Percentiles rank a stretch among this genome's conserved stretches.
Evolutionary conservation across 257 asterid genomes (phyloP).

Genomic region (Henckelia pumila): DNA sequence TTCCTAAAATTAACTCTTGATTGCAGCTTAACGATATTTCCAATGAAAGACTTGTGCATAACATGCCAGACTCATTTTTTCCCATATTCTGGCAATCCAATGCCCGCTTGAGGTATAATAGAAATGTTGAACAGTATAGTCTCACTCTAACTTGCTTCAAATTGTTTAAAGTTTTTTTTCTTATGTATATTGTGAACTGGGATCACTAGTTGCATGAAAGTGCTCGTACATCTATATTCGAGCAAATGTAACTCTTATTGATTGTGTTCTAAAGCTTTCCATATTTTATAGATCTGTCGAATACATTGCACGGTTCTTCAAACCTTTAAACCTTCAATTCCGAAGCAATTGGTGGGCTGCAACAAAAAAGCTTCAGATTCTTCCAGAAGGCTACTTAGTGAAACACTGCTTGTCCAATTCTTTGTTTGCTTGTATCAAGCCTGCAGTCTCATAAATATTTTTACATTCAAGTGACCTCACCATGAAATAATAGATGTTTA

Average conservation of each 20-base stretch:
- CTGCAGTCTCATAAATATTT: too few relatives aligned
- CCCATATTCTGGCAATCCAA: slow-evolving; percentile 69
- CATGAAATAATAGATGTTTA: too few relatives aligned
- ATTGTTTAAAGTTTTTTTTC: neutral
- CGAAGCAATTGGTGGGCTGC: slow-evolving; percentile 69
- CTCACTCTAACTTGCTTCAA: neutral
- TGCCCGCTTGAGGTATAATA: slow-evolving; percentile 47
- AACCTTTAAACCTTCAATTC: slow-evolving; percentile 59
- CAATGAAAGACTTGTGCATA: slow-evolving; percentile 47
- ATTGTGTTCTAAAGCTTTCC: neutral
- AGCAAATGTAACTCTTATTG: neutral
- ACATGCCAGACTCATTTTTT: slow-evolving; percentile 54
- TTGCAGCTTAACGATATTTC: slow-evolving; percentile 53
- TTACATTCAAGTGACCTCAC: too few relatives aligned
- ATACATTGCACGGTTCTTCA: slow-evolving; percentile 49
- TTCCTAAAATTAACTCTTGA: slow-evolving; percentile 16
- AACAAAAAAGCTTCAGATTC: slow-evolving; percentile 56
- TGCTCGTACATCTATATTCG: too few relatives aligned
- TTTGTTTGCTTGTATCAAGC: too few relatives aligned
- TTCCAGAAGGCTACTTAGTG: slow-evolving; percentile 71
- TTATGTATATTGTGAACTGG: too few relatives aligned
- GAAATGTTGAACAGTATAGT: neutral
- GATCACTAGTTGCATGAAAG: too few relatives aligned
- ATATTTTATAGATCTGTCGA: slow-evolving; percentile 35
- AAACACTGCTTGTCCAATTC: too few relatives aligned